Base-by-base conservation (phyloP, 108 stramenopile genomes). In the Conticribra weissflogii region DNA sequence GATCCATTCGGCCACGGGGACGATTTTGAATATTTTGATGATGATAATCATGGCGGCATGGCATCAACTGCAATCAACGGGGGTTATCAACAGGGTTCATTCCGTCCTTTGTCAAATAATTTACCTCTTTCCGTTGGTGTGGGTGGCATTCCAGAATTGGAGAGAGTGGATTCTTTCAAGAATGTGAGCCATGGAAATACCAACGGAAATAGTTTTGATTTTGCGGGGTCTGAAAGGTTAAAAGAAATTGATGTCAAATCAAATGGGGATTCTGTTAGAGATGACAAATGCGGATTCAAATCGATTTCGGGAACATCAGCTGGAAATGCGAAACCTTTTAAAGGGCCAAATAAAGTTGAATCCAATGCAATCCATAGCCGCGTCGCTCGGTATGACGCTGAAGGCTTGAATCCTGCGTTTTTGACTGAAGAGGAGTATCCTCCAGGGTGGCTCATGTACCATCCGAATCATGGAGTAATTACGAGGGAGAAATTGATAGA, bases 381-480 rank as follows among this genome's bases (percentile, higher is more conserved):
- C 3, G 7, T 1, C 33, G 36, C 53, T 57, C 59, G 69, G n/a
- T 60, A 71, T 54, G 69, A 71, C 27, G 33, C 61, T 2, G 25
- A 71, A 0, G 59, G 59, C 8, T 53, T 71, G 27, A 74, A 76
- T 64, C 89, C 89, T n/a, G 83, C 89, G 0, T 91, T 91, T 76
- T 60, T 83, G 30, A 54, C 80, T n/a, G 76, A 72, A 19, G 60
- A 72, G n/a, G 84, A 88, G 45, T 91, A 88, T 68, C 89, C 89
- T 22, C 53, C 72, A 27, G 85, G 87, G 14, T 91, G 89, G 89
- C 60, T 91, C 19, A 81, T 91, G 14, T 88, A 85, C 59, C 83
- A 89, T 84, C 74, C 88, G 7, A 52, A 54, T 30, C 59, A 89
- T 44, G 87, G 91, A 14, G 82, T 89, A 28, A 58, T 41, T 24